These are phyloP conservation scores for Nicotiana knightiana DNA, from an alignment of 257 asterid species.

Conservation along the genomic window DNA sequence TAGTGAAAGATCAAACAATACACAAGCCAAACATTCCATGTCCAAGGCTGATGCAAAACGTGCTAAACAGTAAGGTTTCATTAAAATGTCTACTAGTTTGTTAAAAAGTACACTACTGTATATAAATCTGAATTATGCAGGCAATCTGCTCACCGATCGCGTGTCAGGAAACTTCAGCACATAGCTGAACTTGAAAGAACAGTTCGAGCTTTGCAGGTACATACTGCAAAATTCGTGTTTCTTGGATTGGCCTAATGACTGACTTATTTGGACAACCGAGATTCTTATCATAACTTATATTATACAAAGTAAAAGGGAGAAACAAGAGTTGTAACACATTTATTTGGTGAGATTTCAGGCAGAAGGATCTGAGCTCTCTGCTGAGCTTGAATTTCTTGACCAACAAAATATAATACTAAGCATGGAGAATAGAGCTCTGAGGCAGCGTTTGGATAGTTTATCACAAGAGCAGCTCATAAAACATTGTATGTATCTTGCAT, in stretches of 20 bases:
- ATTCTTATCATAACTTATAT: too few relatives aligned
- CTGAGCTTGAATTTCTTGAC: constrained; percentile 74
- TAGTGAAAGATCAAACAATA: constrained; percentile 27
- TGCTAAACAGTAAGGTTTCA: constrained; percentile 58
- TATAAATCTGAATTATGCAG: constrained; percentile 21
- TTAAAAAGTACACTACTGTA: too few relatives aligned
- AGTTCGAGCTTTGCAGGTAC: constrained; percentile 55
- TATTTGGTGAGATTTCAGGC: constrained; percentile 31
- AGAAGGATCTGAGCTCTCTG: constrained; percentile 55
- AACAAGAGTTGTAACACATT: neutral
- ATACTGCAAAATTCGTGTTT: neutral
- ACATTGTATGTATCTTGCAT: constrained; percentile 39
- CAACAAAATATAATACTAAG: constrained; percentile 73
- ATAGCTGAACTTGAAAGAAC: constrained; percentile 84
- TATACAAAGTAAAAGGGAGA: neutral
- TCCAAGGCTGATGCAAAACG: constrained; percentile 57
- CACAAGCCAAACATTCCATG: constrained; percentile 40
- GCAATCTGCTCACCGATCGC: constrained; percentile 76
- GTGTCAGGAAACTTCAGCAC: constrained; percentile 86
- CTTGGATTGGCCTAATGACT: neutral
- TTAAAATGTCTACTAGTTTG: neutral
- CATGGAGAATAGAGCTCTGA: constrained; percentile 79
- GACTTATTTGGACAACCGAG: neutral
- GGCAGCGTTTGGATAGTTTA: constrained; percentile 72
- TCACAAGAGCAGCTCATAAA: constrained; percentile 82